These are phyloP conservation scores for Ceratobasidium sp. DNA, from an alignment of 1,284 basidiomycete species.

Conservation along the genomic window DNA sequence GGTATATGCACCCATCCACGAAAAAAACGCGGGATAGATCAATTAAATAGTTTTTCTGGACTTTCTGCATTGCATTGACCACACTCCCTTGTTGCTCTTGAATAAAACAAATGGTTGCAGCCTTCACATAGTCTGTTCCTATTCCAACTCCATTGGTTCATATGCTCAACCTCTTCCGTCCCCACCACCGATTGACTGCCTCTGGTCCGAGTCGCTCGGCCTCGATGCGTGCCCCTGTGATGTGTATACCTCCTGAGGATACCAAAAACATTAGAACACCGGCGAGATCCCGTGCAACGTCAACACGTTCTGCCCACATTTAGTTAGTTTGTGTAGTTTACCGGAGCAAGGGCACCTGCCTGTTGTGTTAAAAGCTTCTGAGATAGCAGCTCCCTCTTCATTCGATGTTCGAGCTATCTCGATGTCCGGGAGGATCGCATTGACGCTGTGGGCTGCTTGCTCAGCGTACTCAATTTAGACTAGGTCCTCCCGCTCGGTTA, in stretches of 20 bases:
- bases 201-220: slow-evolving; percentile 10
- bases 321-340: slow-evolving; percentile 11
- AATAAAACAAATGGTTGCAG: not conserved
- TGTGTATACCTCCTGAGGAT: slow-evolving; percentile 72
- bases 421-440: slow-evolving; percentile 38
- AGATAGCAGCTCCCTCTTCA: not conserved
- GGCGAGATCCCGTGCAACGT: slow-evolving; percentile 73
- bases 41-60: not conserved
- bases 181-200: slow-evolving; percentile 23
- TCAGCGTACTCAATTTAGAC: not conserved
- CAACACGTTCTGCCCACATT: slow-evolving; percentile 64
- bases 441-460: slow-evolving; percentile 11
- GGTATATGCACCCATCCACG: not conserved
- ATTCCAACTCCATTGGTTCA: not conserved
- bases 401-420: slow-evolving; percentile 11
- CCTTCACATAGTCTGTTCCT: no score
- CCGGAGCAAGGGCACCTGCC: not conserved
- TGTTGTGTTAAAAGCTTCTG: slow-evolving; percentile 11
- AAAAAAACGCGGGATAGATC: not conserved
- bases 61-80: not conserved
- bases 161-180: not conserved
- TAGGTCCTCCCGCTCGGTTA: not conserved
- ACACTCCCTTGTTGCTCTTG: not conserved
- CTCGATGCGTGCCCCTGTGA: slow-evolving; percentile 72
- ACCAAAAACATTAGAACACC: slow-evolving; percentile 77